Base-by-base conservation (phyloP, 805 yeast genomes). In the Zygoascus flipseniorum region DNA sequence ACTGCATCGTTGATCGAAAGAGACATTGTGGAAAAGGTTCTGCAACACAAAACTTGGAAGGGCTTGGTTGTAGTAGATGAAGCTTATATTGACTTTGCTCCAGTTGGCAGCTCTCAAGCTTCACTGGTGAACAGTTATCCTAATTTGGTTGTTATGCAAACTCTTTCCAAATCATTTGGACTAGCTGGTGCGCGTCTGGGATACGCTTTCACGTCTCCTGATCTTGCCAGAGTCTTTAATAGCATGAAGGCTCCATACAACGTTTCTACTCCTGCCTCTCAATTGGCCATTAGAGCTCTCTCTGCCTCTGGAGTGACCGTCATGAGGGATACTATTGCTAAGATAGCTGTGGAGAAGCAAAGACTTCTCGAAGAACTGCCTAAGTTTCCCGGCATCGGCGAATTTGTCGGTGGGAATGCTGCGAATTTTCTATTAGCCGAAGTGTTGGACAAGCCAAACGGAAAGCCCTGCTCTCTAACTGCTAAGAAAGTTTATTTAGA, bases 201-300 rank as follows among this genome's bases (percentile, higher is more conserved):
- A 26, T 73, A 89, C 56, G 83, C 96, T 1, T 92, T 67, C 63
- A 76, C 90, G 2, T 72, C 77, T 16, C 71, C 74, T 13, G 79
- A 77, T 56, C 72, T 93, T 47, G 78, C 96, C 0, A 62, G 68
- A 4, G 78, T 86, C 48, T 71, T 93, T 62, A 93, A 93, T 67
- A 80, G 95, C 23, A 84, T 92, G 85, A 93, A 93, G 67, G 96
- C 95, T 39, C 99, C 99, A 1, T 93, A 93, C 71, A 93, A 92
- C 68, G 86, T 93, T 54, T 87, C 96, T 8, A 78, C 89, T 11
- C 72, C 86, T 58, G 82, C 98, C 1, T 75, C 97, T 4, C 78
- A 79, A 52, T 72, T 89, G 44, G 97, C 96, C 0, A 55, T 74
- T 26, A 77, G 90, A 56, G 95, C 97, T 1, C 78, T 92, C 6